A percentile compares a stretch with the other conserved stretches of the same genome.
These are phyloP conservation scores for Paramecium sexaurelia DNA, from an alignment of 73 alveolate genomes.

Conservation along the genomic window DNA sequence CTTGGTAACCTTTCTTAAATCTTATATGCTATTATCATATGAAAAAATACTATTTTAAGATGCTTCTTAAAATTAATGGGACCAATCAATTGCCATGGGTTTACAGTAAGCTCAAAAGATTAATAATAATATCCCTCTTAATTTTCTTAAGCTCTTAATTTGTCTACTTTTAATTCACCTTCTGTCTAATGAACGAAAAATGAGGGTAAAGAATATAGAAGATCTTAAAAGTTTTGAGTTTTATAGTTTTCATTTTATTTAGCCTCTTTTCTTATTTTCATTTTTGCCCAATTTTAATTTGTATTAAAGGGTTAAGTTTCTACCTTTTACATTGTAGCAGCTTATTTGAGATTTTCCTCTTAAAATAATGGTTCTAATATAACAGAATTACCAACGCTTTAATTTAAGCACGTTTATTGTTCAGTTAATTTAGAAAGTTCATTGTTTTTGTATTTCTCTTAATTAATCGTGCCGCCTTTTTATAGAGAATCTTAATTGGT, in stretches of 20 bases:
- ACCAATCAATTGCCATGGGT: not conserved
- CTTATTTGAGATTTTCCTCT: not conserved
- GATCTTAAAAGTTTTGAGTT: not conserved
- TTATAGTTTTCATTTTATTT: not conserved
- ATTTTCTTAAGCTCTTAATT: not conserved
- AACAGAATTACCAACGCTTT: not conserved
- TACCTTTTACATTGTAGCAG: not conserved
- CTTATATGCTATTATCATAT: not conserved
- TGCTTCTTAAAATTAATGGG: not conserved
- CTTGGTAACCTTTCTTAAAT: not conserved
- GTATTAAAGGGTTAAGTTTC: not conserved
- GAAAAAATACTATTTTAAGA: not conserved
- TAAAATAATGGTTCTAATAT: not conserved
- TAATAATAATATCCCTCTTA: not conserved
- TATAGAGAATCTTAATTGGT: not conserved
- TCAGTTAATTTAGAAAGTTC: not conserved
- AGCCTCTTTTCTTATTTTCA: slow-evolving; percentile 9
- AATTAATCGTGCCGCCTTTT: not conserved
- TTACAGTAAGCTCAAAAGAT: not conserved
- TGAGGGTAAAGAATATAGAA: not conserved
- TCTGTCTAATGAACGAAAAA: not conserved
- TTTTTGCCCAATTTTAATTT: slow-evolving; percentile 19
- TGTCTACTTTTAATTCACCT: not conserved
- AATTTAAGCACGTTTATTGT: not conserved
- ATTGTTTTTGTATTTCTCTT: not conserved